Evolutionary conservation across 345 rosid species (phyloP), one percentile per base, ranked within the genome.

Genomic region (Eucalyptus microcorys): DNA sequence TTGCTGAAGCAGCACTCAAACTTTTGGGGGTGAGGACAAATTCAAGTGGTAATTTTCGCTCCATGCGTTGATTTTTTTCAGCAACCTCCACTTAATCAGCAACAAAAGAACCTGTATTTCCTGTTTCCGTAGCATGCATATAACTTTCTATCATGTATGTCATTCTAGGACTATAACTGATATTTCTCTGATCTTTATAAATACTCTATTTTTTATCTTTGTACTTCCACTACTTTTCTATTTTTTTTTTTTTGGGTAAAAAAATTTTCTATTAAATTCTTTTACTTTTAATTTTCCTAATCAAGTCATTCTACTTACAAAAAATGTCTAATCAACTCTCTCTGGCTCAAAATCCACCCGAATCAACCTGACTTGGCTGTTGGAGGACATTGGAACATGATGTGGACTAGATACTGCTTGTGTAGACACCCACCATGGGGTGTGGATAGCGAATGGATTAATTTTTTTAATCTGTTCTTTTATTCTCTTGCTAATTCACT

Each of bases 1-100:
- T 98, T 90, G 98, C 97, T 83, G 97, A 95, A 90, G 99, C 97
- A 84, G 93, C 95, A 21, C 90, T 91, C 91, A 94, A 93, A 90
- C 92, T 97, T 85, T 89, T 89, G 85, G 93, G 92, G 87, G 86
- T 93, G 89, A 94, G 84, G 91, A 92, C 90, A 91, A 87, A 14
- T 95, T 99, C 95, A 91, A 92, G 94, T 91, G 90, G 90, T 71
- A 71, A 71, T 37, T 71, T 21, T 71, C 45, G 0, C 83, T 71
- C 45, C 45, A 10, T 71, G 26, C 83, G 37, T 71, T 17, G 42
- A 68, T 68, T 68, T 71, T 71, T 71, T 71, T 34, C 7, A 11
- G 26, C 81, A 71, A 4, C 27, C 0, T 37, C 45, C 45, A 19
- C 12, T 10, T 71, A 37, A 71, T 10, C 45, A 71, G 45, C 45